Base-by-base conservation (phyloP, 1,139 yeast genomes). In the Groenewaldozyma auringiensis region DNA sequence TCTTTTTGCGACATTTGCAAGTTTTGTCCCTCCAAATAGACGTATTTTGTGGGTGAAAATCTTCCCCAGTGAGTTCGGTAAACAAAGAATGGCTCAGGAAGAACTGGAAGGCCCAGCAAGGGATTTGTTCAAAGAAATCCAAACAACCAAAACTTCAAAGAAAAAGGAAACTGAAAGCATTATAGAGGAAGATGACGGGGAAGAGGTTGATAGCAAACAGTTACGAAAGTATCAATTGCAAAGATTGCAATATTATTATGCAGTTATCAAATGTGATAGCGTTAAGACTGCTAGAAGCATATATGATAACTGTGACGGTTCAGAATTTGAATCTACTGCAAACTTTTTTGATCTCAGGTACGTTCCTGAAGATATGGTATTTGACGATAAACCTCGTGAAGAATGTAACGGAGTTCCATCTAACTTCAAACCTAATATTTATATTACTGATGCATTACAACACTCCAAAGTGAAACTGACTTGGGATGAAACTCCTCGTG, bases 401-500 rank as follows among this genome's bases (percentile, higher is more conserved):
- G 61, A 63, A 37, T 87, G 97, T 65, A 68, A 69, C 22, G 75
- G 77, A 52, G 71, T 88, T 18, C 96, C 97, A 1, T 70, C 80
- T 2, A 76, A 76, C 44, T 94, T 92, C 64, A 81, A 78, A 56
- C 98, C 98, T n/a, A 58, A 65, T 31, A 75, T 81, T 11, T 94
- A 92, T 66, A 86, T 86, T 32, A 94, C 96, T 2, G 96, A 86
- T 65, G 96, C 96, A 0, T 72, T 89, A 49, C 95, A 88, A 61
- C 95, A 87, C 62, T 87, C 96, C 13, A 88, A 87, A 59, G 96
- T 89, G 41, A 86, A 86, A 61, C 72, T 89, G 53, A 88, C 96
- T 0, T 89, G 97, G 97, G 99, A 94, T 65, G 97, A 92, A 66
- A 94, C 97, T 0, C 98, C 98, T 2, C 82, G 79, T 50, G 96